Conservation (phyloP, 805 yeast genomes). For the Cyberlindnera euphorbiiphila region DNA sequence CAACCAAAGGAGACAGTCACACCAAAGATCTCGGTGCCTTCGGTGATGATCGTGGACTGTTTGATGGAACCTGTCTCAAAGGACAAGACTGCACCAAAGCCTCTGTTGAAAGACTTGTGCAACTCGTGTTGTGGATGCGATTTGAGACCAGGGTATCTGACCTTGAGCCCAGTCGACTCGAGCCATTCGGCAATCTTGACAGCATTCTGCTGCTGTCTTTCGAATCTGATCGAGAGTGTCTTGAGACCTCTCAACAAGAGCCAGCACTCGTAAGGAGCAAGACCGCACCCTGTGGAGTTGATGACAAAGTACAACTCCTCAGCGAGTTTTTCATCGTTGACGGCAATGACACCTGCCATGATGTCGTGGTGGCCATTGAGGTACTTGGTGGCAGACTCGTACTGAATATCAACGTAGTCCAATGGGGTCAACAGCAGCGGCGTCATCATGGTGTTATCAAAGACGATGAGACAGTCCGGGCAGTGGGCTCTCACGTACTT, state of each 20-base stretch:
- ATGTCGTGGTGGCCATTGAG: conserved; percentile 93
- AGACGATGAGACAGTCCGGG: conserved; percentile 71
- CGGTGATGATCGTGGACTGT: conserved; percentile 68
- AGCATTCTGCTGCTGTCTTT: conserved; percentile 84
- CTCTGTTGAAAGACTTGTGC: conserved; percentile 72
- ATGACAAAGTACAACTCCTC: conserved; percentile 69
- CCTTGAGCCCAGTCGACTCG: conserved; percentile 56
- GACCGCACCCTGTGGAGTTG: conserved; percentile 88
- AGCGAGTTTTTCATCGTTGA: conserved; percentile 58
- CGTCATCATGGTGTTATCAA: conserved; percentile 97
- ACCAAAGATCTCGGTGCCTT: conserved; percentile 71
- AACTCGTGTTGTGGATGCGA: conserved; percentile 78
- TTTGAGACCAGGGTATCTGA: conserved; percentile 81
- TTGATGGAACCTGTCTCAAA: conserved; percentile 80
- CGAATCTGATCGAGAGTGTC: conserved; percentile 81
- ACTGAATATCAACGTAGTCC: conserved; percentile 83
- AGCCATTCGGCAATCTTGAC: conserved; percentile 71
- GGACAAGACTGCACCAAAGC: conserved; percentile 86
- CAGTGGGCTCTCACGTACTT: conserved; percentile 60
- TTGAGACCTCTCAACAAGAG: conserved; percentile 81
- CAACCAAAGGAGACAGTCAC: conserved; percentile 94
- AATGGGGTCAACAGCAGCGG: conserved; percentile 83
- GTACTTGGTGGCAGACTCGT: conserved; percentile 91
- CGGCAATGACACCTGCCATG: conserved; percentile 92
- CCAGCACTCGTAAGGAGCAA: conserved; percentile 93